A percentile compares a stretch with the other conserved stretches of the same genome.
phyloP scores from a whole-genome alignment of 2,329 filamentous ascomycete genomes.

The Fusarium sp. region DNA sequence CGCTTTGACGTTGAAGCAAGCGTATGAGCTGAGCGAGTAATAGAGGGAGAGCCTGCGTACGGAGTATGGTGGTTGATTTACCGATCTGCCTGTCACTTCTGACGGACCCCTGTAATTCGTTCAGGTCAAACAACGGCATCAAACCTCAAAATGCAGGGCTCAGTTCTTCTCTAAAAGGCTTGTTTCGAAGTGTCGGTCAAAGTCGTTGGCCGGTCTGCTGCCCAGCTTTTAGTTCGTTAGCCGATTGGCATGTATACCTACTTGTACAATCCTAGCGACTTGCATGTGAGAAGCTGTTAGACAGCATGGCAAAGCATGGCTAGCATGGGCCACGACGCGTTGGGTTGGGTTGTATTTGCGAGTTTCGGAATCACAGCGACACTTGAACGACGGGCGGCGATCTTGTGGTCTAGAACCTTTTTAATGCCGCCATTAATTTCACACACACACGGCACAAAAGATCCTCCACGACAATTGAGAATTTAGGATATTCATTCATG shows the following conservation, averaged over 20 bases:
- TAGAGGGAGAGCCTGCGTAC: not conserved
- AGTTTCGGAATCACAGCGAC: slow-evolving; percentile 3
- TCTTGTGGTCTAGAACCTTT: slow-evolving; percentile 28
- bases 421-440: not conserved
- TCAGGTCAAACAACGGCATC: not conserved
- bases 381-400: slow-evolving; percentile 9
- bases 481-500: not conserved
- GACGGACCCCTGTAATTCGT: not conserved
- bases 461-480: not conserved
- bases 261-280: slow-evolving; percentile 15
- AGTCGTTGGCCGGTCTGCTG: not conserved
- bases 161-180: not conserved
- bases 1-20: slow-evolving; percentile 4
- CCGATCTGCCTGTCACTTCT: slow-evolving; percentile 1
- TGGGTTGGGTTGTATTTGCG: slow-evolving; percentile 12
- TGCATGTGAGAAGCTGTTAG: slow-evolving; percentile 20
- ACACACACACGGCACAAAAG: not conserved
- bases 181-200: slow-evolving; percentile 28
- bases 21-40: not conserved
- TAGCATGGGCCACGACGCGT: not conserved
- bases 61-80: not conserved
- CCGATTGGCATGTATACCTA: slow-evolving; percentile 6
- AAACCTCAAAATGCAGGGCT: not conserved
- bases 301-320: not conserved
- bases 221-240: not conserved